Conservation (phyloP, 176 grass and related monocot genomes). For the Musa beccarii region DNA sequence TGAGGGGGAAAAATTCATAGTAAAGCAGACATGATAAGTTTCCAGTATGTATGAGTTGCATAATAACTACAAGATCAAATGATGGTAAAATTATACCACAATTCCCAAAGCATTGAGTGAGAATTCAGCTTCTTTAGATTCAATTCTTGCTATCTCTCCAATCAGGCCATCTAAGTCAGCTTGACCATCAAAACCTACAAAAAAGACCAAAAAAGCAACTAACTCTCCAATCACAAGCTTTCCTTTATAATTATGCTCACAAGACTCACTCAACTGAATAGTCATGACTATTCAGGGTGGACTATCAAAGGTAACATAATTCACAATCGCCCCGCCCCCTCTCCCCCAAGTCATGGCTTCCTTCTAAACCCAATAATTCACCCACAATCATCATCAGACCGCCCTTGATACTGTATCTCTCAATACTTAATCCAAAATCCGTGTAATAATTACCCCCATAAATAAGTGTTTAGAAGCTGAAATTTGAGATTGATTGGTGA, state of each 20-base stretch:
- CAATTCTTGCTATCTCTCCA: constrained; percentile 87
- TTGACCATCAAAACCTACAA: constrained; percentile 49
- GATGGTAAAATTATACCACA: constrained; percentile 48
- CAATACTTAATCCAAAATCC: no score
- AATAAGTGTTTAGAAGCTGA: no score
- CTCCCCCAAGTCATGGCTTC: background rate
- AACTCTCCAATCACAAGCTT: background rate
- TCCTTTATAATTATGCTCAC: background rate
- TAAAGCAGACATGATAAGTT: background rate
- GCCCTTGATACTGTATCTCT: background rate
- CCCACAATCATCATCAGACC: background rate
- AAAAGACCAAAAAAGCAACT: constrained; percentile 7
- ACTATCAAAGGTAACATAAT: no score
- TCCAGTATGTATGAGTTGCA: background rate
- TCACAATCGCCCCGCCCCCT: background rate
- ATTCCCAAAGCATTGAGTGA: constrained; percentile 75
- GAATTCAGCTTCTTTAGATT: constrained; percentile 59
- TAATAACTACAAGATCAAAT: constrained; percentile 14
- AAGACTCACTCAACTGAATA: background rate
- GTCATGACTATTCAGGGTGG: no score
- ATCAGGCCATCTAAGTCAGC: constrained; percentile 66
- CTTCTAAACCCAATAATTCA: background rate
- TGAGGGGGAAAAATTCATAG: background rate
- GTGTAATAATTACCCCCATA: no score
- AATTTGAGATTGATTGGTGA: no score